Evolutionary conservation across 108 stramenopile species (phyloP).

Genomic region (Nitzschia sp.): DNA sequence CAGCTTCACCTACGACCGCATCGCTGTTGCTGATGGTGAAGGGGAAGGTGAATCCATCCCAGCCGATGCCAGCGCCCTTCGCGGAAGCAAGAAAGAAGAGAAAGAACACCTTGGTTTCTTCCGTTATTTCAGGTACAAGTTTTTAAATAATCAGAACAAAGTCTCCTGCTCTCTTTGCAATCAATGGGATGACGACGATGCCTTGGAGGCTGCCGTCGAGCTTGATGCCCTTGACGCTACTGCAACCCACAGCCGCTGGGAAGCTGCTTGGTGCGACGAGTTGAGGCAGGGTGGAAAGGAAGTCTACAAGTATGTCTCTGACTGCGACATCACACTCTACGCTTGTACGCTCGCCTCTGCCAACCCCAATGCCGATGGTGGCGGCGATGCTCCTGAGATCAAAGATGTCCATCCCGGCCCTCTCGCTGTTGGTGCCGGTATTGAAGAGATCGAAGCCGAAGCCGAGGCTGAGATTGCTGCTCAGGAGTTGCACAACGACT

Average conservation of each 20-base stretch:
- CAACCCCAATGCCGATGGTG: not conserved
- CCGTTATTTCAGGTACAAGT: too few species aligned
- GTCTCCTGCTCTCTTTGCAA: not conserved
- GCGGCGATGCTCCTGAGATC: not conserved
- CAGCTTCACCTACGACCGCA: not conserved
- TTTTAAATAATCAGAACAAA: too few species aligned
- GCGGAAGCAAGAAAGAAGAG: not conserved
- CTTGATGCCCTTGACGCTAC: not conserved
- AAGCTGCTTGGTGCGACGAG: slow-evolving; percentile 15
- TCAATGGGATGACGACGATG: slow-evolving; percentile 13
- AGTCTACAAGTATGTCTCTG: not conserved
- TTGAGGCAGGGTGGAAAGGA: not conserved
- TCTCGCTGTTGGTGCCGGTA: not conserved
- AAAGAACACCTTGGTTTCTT: too few species aligned
- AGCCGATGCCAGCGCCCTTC: not conserved
- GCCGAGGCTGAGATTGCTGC: not conserved
- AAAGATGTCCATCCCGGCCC: too few species aligned
- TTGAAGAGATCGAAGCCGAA: not conserved
- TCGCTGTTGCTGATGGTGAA: not conserved
- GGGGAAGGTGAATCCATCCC: not conserved
- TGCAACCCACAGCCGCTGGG: slow-evolving; percentile 1
- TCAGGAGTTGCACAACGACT: not conserved
- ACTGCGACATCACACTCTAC: slow-evolving; percentile 4
- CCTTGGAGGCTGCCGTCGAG: not conserved
- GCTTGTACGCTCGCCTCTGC: not conserved